phyloP scores from a whole-genome alignment of 1,284 basidiomycete species.

The Microbotryum silenes-acaulis region DNA sequence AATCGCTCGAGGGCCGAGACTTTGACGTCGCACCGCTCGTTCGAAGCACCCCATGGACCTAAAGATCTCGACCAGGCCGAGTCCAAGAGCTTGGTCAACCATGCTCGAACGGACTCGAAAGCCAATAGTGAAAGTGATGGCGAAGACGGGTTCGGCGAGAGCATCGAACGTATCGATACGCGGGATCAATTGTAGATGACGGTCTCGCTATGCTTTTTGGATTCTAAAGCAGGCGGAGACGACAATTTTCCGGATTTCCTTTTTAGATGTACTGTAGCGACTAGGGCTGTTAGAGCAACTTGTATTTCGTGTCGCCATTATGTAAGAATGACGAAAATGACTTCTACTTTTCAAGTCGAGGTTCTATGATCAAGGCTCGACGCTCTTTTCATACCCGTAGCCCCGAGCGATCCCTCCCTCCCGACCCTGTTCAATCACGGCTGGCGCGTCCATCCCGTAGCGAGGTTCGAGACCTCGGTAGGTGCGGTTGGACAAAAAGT shows the following conservation, averaged over 20 bases:
- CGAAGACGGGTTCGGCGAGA: neutral
- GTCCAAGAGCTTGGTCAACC: slow-evolving; percentile 13
- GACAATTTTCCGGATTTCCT: too few species aligned
- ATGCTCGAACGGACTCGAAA: neutral
- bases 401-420: slow-evolving; percentile 78
- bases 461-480: slow-evolving; percentile 79
- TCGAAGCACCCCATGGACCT: slow-evolving; percentile 14
- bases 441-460: slow-evolving; percentile 69
- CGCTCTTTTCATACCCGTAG: slow-evolving; percentile 49
- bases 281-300: too few species aligned
- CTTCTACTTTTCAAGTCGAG: too few species aligned
- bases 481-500: slow-evolving; percentile 49
- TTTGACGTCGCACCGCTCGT: slow-evolving; percentile 1
- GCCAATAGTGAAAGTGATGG: slow-evolving; percentile 9
- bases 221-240: too few species aligned
- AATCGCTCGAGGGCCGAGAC: neutral
- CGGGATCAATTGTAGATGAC: neutral
- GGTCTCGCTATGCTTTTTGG: too few species aligned
- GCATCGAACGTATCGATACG: slow-evolving; percentile 14
- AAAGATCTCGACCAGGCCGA: slow-evolving; percentile 20
- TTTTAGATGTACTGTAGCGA: too few species aligned
- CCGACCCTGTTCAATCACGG: slow-evolving; percentile 69
- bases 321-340: too few species aligned
- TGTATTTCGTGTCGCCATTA: too few species aligned
- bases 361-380: too few species aligned